Evolutionary conservation across 371 early-diverging fungal species (phyloP), one percentile per base, ranked within the genome.

Genomic region (Mortierella sp.): DNA sequence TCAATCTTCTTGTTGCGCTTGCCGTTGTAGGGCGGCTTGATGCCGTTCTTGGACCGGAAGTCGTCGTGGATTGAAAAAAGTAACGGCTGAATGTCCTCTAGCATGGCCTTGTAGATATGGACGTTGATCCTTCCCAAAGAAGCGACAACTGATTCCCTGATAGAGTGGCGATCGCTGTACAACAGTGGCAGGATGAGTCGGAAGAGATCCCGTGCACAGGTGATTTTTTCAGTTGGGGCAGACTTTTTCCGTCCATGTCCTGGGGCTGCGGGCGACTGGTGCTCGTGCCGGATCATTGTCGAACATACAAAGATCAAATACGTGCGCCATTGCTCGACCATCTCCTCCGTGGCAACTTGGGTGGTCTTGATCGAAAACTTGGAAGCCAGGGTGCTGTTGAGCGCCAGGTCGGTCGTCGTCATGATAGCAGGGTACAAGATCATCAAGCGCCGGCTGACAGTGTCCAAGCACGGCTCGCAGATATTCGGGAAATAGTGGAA

Each of bases 261-360:
- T 24, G 76, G 82, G 7, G 82, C 56, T 4, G 78, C 80, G 3
- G 87, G 83, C 0, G 87, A 82, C n/a, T 76, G 87, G 38, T 86
- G 87, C 38, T 86, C 87, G 0, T 89, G 78, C 7, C 84, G 84
- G 1, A 90, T 88, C 49, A 93, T 92, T 3, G 93, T 95, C 21
- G 93, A 90, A 75, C 94, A 94, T 11, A 92, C 92, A 87, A 95
- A 95, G 3, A 92, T 89, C 10, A 96, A 87, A 83, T 95, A 95
- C 4, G 93, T 90, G 38, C 92, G 89, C 96, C 96, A 97, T 82
- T 97, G 96, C 11, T 93, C 94, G 54, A 97, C 90, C 35, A 95
- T 88, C 56, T 93, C 93, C 29, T 88, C 88, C 21, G 91, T 92
- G 8, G 91, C 93, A 7, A 83, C 76, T 38, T 83, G 81, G 0